Evolutionary conservation across 2,329 filamentous ascomycete species (phyloP), one percentile per base, ranked within the genome.

Genomic region (Rutstroemia sp.): DNA sequence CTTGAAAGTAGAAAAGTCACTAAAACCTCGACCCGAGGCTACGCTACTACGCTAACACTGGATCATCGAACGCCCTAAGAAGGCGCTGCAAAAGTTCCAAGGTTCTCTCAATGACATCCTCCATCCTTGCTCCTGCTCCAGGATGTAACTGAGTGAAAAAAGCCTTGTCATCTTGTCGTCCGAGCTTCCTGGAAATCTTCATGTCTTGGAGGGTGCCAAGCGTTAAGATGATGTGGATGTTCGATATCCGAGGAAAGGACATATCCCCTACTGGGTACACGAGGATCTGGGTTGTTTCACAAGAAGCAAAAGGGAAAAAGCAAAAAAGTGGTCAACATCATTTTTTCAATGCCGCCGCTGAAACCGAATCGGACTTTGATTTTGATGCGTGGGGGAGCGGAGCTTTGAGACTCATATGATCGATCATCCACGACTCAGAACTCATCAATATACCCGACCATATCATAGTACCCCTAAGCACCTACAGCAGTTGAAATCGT

Each of bases 41-140:
- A 21, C 34, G 44, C 42, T 37, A 38, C 39, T 39, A 21, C 34
- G 44, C 42, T 37, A 38, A 37, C 39, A 45, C 48, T 50, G 48
- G 45, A 34, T 42, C 44, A 54, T 54, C 44, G 52, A 54, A 49
- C 44, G 27, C 44, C 34, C 45, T 54, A 54, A 54, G 52, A 52
- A 52, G 44, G 52, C 52, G 52, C 45, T 49, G 41, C 48, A 42
- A 54, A 48, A 42, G 19, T 48, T 54, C 51, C 51, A 48, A 54
- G 44, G 51, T 48, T 48, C 17, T 53, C 27, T 48, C 46, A 14
- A 42, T 17, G 25, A 10, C 14, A 39, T 48, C 44, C 51, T 16
- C 12, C 41, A 30, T 44, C 27, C n/a, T 1, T 34, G 30, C 30
- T 34, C 30, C 30, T 34, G 30, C 30, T 34, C 30, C 30, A 34